Percentiles rank a stretch among this genome's conserved stretches.
Conservation (phyloP, 2,329 filamentous ascomycete genomes). For the Cordyceps cicadae region DNA sequence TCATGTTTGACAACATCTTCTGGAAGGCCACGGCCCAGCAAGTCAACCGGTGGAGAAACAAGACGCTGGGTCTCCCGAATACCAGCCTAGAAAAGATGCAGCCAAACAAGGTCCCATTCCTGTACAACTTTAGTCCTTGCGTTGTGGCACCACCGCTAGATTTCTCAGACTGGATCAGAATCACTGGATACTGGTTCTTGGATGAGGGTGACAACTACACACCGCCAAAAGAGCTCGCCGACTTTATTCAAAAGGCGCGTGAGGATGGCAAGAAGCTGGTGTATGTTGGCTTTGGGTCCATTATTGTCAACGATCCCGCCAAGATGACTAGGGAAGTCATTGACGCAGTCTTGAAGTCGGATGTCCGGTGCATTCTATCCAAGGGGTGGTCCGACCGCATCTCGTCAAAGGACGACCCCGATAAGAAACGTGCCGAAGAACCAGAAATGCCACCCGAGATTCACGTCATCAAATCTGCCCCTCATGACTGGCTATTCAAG, state of each 20-base stretch:
- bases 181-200: constrained; percentile 97
- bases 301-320: constrained; percentile 82
- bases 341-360: constrained; percentile 81
- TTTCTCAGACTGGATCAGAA: constrained; percentile 94
- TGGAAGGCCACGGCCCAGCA: constrained; percentile 90
- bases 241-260: constrained; percentile 78
- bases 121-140: constrained; percentile 93
- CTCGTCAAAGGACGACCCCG: constrained; percentile 37
- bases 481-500: constrained; percentile 92
- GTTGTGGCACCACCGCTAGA: constrained; percentile 93
- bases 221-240: constrained; percentile 65
- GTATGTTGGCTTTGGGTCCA: constrained; percentile 94
- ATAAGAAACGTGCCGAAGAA: constrained; percentile 48
- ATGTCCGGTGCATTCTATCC: constrained; percentile 87
- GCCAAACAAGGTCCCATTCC: constrained; percentile 92
- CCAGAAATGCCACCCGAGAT: constrained; percentile 70
- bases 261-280: constrained; percentile 82
- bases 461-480: constrained; percentile 78
- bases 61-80: constrained; percentile 65
- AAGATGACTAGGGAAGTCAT: constrained; percentile 90
- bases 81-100: constrained; percentile 88
- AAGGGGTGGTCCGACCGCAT: constrained; percentile 92
- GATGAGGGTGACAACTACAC: constrained; percentile 65
- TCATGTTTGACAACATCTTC: constrained; percentile 94
- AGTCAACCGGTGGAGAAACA: constrained; percentile 87